Conservation (phyloP, 1,139 yeast genomes). For the Suhomyces yuchorum region DNA sequence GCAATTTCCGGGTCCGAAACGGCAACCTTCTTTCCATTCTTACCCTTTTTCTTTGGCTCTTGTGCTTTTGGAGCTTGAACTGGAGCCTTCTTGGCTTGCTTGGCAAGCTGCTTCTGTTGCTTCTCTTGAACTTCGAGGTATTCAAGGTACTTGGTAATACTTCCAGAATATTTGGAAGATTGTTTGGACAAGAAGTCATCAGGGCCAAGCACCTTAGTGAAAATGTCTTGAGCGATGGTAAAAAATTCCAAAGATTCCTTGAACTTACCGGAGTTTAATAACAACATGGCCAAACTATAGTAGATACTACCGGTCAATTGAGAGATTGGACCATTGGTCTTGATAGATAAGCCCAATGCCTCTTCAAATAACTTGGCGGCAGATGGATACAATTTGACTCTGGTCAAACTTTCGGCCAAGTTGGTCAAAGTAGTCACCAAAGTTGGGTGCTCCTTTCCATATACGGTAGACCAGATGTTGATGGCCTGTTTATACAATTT, state of each 20-base stretch:
- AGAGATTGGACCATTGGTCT: slow-evolving; percentile 57
- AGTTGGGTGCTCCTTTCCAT: slow-evolving; percentile 69
- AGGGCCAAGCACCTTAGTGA: slow-evolving; percentile 60
- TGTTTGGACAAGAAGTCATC: slow-evolving; percentile 65
- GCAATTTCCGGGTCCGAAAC: slow-evolving; percentile 57
- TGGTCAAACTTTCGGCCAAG: slow-evolving; percentile 62
- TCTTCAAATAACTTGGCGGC: slow-evolving; percentile 42
- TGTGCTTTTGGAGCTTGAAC: slow-evolving; percentile 21
- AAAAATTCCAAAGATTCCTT: slow-evolving; percentile 58
- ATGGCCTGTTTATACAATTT: slow-evolving; percentile 64
- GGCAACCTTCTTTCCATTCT: slow-evolving; percentile 20
- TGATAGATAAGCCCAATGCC: slow-evolving; percentile 51
- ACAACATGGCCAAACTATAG: slow-evolving; percentile 68
- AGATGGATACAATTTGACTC: slow-evolving; percentile 41
- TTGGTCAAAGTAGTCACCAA: slow-evolving; percentile 65
- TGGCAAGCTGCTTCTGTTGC: slow-evolving; percentile 29
- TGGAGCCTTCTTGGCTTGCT: slow-evolving; percentile 21
- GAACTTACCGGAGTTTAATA: slow-evolving; percentile 55
- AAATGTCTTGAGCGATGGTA: slow-evolving; percentile 53
- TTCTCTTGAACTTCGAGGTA: slow-evolving; percentile 35
- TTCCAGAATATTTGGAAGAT: slow-evolving; percentile 61
- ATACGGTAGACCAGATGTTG: slow-evolving; percentile 54
- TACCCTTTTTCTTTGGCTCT: slow-evolving; percentile 19
- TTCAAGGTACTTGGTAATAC: slow-evolving; percentile 45
- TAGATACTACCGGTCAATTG: slow-evolving; percentile 60